Evolutionary conservation across 2,329 filamentous ascomycete species (phyloP).

Genomic region (Aspergillus terreus): DNA sequence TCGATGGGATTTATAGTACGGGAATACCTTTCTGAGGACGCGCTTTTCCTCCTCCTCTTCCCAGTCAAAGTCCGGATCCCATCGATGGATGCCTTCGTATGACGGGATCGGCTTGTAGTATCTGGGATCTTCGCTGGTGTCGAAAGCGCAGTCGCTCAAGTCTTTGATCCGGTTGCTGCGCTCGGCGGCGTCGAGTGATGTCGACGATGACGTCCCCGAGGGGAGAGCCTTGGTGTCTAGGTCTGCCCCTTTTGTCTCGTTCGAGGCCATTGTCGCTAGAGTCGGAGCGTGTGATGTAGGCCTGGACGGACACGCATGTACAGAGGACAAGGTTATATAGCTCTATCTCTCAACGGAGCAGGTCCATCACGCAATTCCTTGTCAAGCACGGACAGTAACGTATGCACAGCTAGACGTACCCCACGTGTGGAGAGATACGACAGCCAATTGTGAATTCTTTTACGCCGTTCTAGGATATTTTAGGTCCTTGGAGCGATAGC

Average conservation of each 20-base stretch:
- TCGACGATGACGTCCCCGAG: constrained; percentile 13
- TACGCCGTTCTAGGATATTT: background rate
- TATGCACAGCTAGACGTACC: too few relatives aligned
- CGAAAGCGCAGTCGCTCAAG: constrained; percentile 28
- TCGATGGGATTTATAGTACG: background rate
- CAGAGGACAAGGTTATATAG: too few relatives aligned
- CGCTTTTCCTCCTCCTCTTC: constrained; percentile 41
- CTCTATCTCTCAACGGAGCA: too few relatives aligned
- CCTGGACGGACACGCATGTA: too few relatives aligned
- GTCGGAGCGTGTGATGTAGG: too few relatives aligned
- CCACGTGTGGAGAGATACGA: too few relatives aligned
- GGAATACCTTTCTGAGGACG: constrained; percentile 34
- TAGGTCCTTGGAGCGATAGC: background rate
- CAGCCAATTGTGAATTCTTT: background rate
- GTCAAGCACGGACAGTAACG: background rate
- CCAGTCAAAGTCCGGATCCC: constrained; percentile 47
- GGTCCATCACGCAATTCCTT: constrained; percentile 14
- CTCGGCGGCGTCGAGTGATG: constrained; percentile 4
- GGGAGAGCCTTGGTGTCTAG: constrained; percentile 11
- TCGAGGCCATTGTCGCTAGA: constrained; percentile 8
- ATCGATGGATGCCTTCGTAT: constrained; percentile 49
- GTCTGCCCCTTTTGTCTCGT: constrained; percentile 10
- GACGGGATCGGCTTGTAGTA: constrained; percentile 37
- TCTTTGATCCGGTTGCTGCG: constrained; percentile 5
- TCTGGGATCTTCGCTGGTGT: constrained; percentile 31